These are phyloP conservation scores for Clavispora fructus DNA, from an alignment of 805 yeast genomes.

Conservation along the genomic window DNA sequence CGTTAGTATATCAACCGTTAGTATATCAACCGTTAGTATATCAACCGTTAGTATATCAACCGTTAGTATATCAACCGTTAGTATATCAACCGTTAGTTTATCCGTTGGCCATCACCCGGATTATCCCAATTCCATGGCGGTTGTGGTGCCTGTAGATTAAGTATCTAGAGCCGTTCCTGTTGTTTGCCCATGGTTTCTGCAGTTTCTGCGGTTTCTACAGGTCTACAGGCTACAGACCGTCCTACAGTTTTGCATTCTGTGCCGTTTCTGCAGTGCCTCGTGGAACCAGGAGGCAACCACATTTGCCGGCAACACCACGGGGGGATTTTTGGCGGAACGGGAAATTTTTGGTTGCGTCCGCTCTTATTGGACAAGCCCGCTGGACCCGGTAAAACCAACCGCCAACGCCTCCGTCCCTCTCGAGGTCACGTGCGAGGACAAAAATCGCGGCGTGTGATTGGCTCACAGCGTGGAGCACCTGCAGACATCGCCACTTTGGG, in stretches of 20 bases:
- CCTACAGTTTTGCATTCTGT: background rate
- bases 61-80: too few relatives aligned
- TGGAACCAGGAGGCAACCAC: too few relatives aligned
- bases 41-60: too few relatives aligned
- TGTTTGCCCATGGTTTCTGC: background rate
- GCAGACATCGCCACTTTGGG: conserved; percentile 6
- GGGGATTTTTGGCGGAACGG: too few relatives aligned
- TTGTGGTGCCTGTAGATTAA: background rate
- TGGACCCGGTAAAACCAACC: too few relatives aligned
- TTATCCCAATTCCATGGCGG: too few relatives aligned
- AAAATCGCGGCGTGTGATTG: background rate
- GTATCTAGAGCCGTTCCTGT: background rate
- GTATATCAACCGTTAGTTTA: too few relatives aligned
- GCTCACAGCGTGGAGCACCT: background rate
- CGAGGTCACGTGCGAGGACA: background rate
- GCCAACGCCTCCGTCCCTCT: too few relatives aligned
- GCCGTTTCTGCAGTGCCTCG: background rate
- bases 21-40: too few relatives aligned
- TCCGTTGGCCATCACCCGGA: too few relatives aligned
- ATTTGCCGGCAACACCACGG: too few relatives aligned
- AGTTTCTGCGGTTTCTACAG: conserved; percentile 1
- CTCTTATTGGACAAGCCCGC: background rate
- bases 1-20: too few relatives aligned
- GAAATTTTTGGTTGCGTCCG: background rate
- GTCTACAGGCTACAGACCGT: background rate